Evolutionary conservation across 176 grass and related monocot genomes (phyloP).

Genomic region (Eremochloa ophiuroides): DNA sequence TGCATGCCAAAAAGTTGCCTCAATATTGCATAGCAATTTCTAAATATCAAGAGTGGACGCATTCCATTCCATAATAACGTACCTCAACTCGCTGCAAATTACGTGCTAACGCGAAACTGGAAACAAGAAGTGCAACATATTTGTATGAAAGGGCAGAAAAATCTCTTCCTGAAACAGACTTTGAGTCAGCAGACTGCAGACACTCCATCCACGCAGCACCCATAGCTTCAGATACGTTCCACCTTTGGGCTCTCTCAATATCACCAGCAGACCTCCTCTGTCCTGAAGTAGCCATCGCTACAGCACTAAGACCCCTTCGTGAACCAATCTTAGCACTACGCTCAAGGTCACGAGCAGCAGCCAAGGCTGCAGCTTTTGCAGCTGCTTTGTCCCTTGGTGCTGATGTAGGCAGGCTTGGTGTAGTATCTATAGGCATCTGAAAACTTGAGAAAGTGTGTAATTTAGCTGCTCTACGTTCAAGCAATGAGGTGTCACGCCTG

Average conservation of each 20-base stretch:
- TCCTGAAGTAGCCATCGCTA: conserved; percentile 98
- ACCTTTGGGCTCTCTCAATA: conserved; percentile 85
- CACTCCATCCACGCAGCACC: conserved; percentile 94
- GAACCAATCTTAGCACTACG: conserved; percentile 94
- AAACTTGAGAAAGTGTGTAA: conserved; percentile 83
- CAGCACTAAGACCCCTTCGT: conserved; percentile 92
- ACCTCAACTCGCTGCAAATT: conserved; percentile 93
- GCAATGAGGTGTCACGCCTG: conserved; percentile 66
- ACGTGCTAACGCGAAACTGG: conserved; percentile 82
- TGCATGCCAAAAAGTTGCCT: conserved; percentile 46
- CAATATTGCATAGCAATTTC: conserved; percentile 14
- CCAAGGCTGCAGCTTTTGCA: conserved; percentile 83
- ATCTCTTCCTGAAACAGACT: conserved; percentile 77
- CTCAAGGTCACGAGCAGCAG: conserved; percentile 87
- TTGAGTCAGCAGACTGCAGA: conserved; percentile 79
- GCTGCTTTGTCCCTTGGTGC: conserved; percentile 86
- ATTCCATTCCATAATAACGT: conserved; percentile 33
- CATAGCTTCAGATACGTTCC: conserved; percentile 98
- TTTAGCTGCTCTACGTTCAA: conserved; percentile 67
- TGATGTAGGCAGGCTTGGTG: conserved; percentile 42
- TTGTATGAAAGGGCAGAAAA: conserved; percentile 92
- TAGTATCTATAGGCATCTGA: conserved; percentile 72
- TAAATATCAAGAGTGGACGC: conserved; percentile 19
- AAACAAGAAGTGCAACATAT: conserved; percentile 96
- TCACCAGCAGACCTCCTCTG: conserved; percentile 83